A percentile compares a stretch with the other conserved stretches of the same genome.
Evolutionary conservation across 169 alveolate genomes (phyloP).

Genomic region (Plasmodium gonderi): DNA sequence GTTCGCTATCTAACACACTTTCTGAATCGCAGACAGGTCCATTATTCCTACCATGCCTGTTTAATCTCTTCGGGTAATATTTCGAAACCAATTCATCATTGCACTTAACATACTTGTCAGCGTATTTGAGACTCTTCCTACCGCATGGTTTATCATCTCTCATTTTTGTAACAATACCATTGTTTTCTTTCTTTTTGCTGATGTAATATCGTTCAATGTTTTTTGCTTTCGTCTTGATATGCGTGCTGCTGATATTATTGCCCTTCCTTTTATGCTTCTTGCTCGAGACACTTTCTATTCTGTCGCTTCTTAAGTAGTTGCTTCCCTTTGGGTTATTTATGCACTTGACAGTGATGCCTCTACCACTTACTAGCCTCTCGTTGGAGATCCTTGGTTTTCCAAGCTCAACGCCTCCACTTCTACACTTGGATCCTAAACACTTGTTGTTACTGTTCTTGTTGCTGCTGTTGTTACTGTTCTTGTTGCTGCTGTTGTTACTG

Average conservation of each 20-base stretch:
- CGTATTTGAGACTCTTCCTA: background rate
- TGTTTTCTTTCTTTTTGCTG: conserved; percentile 26
- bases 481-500: no score
- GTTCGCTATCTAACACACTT: no score
- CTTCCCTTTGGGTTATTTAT: no score
- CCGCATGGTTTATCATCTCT: background rate
- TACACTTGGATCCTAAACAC: no score
- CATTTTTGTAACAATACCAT: background rate
- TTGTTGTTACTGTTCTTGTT: no score
- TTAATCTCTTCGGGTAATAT: conserved; percentile 15
- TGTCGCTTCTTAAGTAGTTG: no score
- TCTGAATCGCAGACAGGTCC: no score
- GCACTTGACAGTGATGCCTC: no score
- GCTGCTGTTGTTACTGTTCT: no score
- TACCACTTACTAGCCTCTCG: no score
- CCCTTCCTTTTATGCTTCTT: background rate
- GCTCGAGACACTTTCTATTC: background rate
- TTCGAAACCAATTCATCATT: conserved; percentile 9
- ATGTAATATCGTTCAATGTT: conserved; percentile 45
- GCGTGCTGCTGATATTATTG: background rate
- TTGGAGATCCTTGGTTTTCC: no score
- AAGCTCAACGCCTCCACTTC: no score
- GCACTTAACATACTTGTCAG: background rate
- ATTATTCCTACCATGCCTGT: conserved; percentile 15
- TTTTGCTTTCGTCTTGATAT: background rate